phyloP scores from a whole-genome alignment of 352 stramenopile species.

The Stramenopiles sp. region DNA sequence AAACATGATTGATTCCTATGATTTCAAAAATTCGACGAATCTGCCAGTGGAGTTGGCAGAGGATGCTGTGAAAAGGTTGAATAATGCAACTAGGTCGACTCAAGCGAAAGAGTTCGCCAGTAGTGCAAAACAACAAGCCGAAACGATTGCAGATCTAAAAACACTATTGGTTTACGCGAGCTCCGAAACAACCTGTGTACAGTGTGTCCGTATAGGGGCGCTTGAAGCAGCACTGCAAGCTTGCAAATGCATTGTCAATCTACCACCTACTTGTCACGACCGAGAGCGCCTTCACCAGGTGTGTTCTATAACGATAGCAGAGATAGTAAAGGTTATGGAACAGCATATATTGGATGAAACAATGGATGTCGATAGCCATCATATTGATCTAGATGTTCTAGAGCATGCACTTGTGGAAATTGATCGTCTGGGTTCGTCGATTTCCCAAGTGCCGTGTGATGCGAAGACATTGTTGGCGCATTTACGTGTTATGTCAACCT shows the following conservation, averaged over 20 bases:
- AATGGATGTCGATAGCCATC: background rate
- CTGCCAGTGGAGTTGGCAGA: background rate
- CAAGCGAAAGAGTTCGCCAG: background rate
- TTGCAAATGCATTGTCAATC: background rate
- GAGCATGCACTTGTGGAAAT: background rate
- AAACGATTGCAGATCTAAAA: background rate
- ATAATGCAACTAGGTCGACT: background rate
- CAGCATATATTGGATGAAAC: background rate
- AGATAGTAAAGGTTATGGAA: background rate
- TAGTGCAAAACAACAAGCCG: background rate
- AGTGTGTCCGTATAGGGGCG: background rate
- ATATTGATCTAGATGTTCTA: background rate
- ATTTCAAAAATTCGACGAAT: background rate
- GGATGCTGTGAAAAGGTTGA: background rate
- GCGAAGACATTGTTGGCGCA: background rate
- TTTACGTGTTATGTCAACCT: background rate
- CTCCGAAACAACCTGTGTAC: background rate
- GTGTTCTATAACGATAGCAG: background rate
- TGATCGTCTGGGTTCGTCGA: background rate
- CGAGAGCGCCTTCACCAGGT: background rate
- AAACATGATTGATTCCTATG: background rate
- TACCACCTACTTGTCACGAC: background rate
- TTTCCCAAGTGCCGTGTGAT: background rate
- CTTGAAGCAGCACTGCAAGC: background rate
- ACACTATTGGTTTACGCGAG: background rate